Evolutionary conservation across 148 eudicot species (phyloP).

Genomic region (Rhododendron griersonianum): DNA sequence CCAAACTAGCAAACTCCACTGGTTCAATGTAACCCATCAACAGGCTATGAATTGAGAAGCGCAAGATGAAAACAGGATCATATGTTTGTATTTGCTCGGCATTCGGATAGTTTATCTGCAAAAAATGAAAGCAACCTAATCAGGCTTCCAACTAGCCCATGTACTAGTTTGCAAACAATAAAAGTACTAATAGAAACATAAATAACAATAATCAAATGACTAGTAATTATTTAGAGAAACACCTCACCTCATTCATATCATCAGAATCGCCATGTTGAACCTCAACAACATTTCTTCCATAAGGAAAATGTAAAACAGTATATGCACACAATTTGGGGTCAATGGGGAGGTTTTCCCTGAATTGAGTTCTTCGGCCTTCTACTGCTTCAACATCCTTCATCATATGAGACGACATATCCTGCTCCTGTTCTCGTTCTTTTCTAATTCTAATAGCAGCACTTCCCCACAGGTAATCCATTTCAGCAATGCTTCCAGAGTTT

Average conservation of each 20-base stretch:
- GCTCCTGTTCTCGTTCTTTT: conserved; percentile 39
- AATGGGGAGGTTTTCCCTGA: conserved; percentile 78
- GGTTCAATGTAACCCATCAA: conserved; percentile 75
- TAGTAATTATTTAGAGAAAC: background rate
- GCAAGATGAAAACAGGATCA: conserved; percentile 88
- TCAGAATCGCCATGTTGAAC: conserved; percentile 23
- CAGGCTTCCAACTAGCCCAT: background rate
- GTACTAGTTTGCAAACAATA: background rate
- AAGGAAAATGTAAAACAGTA: conserved; percentile 75
- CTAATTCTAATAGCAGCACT: conserved; percentile 45
- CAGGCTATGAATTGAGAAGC: conserved; percentile 72
- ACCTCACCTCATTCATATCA: conserved; percentile 37
- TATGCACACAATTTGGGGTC: conserved; percentile 70
- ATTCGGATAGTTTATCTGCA: conserved; percentile 37
- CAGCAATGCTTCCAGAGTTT: conserved; percentile 37
- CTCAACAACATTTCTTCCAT: conserved; percentile 32
- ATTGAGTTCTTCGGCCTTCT: conserved; percentile 54
- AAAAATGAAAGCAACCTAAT: conserved; percentile 7
- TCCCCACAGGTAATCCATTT: conserved; percentile 94
- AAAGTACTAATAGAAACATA: background rate
- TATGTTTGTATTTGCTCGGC: conserved; percentile 37
- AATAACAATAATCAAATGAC: background rate
- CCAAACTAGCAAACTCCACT: conserved; percentile 78
- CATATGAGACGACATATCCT: conserved; percentile 18
- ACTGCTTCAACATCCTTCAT: conserved; percentile 32